A percentile compares a stretch with the other conserved stretches of the same genome.
Evolutionary conservation across 2,329 filamentous ascomycete genomes (phyloP).

Genomic region (Furcasterigmium furcatum): DNA sequence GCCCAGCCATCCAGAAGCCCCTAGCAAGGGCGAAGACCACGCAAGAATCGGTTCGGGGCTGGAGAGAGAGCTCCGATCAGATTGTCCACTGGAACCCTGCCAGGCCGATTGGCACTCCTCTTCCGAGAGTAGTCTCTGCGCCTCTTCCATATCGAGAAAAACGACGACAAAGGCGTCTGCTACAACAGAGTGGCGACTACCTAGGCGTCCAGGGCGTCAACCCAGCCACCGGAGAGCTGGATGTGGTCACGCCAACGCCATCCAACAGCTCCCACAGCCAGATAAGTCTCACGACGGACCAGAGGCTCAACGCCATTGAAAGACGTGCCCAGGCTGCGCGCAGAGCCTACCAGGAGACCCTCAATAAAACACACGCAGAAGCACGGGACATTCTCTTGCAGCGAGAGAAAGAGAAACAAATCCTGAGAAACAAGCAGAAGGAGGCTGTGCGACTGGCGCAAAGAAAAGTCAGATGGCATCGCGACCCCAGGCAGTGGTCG

Average conservation of each 20-base stretch:
- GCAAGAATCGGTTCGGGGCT: background rate
- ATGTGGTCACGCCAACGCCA: conserved; percentile 48
- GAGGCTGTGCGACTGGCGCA: conserved; percentile 27
- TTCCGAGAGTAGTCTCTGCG: background rate
- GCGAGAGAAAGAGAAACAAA: conserved; percentile 33
- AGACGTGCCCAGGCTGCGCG: conserved; percentile 28
- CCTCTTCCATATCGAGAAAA: background rate
- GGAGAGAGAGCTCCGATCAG: conserved; percentile 20
- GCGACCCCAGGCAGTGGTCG: conserved; percentile 45
- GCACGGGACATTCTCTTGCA: conserved; percentile 25
- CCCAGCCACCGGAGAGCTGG: conserved; percentile 50
- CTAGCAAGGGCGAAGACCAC: background rate
- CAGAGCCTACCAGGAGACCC: conserved; percentile 32
- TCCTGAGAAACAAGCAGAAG: conserved; percentile 39
- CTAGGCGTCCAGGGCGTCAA: conserved; percentile 58
- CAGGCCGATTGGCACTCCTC: conserved; percentile 16
- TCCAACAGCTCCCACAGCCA: conserved; percentile 42
- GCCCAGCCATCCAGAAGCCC: background rate
- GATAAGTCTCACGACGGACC: conserved; percentile 22
- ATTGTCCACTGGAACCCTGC: conserved; percentile 32
- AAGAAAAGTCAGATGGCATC: conserved; percentile 37
- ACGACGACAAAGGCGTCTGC: conserved; percentile 32
- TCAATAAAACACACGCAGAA: conserved; percentile 41
- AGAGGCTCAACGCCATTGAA: conserved; percentile 25
- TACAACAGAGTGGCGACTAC: conserved; percentile 55